Evolutionary conservation across 345 rosid genomes (phyloP).

Genomic region (Eucalyptus curtisii): DNA sequence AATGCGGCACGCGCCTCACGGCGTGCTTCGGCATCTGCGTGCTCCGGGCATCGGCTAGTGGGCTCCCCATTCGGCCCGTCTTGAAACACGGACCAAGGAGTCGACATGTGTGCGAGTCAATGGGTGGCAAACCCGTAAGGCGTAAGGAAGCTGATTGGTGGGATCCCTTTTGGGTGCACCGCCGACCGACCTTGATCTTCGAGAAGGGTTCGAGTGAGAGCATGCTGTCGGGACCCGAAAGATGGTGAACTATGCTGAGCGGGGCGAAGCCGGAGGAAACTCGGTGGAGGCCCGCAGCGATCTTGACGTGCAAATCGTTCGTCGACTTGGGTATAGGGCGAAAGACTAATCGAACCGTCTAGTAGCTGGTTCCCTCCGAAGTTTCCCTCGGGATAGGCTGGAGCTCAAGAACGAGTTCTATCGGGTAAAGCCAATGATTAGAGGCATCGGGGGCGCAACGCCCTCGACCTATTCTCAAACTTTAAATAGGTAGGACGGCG

Average conservation of each 20-base stretch:
- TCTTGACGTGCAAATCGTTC: too few species aligned
- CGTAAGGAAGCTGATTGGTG: not conserved
- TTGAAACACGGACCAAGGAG: slow-evolving; percentile 47
- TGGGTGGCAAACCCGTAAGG: slow-evolving; percentile 2
- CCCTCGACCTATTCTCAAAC: too few species aligned
- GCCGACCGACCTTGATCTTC: not conserved
- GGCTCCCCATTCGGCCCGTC: slow-evolving; percentile 28
- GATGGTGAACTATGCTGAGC: too few species aligned
- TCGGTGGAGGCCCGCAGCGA: too few species aligned
- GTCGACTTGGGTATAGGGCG: too few species aligned
- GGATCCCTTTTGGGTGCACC: not conserved
- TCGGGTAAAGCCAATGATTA: too few species aligned
- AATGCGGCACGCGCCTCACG: not conserved
- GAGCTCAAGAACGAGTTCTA: not conserved
- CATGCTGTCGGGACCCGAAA: not conserved
- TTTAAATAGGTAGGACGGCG: too few species aligned
- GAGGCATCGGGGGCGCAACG: not conserved
- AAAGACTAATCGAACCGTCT: slow-evolving; percentile 57
- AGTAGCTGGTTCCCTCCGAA: slow-evolving; percentile 32
- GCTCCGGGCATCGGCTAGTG: slow-evolving; percentile 5
- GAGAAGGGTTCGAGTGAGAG: not conserved
- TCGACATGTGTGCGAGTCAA: slow-evolving; percentile 35
- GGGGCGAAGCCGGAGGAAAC: too few species aligned
- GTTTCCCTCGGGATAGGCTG: not conserved
- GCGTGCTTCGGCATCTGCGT: not conserved